Base-by-base conservation (phyloP, 805 yeast genomes). In the Danielia oregonensis region DNA sequence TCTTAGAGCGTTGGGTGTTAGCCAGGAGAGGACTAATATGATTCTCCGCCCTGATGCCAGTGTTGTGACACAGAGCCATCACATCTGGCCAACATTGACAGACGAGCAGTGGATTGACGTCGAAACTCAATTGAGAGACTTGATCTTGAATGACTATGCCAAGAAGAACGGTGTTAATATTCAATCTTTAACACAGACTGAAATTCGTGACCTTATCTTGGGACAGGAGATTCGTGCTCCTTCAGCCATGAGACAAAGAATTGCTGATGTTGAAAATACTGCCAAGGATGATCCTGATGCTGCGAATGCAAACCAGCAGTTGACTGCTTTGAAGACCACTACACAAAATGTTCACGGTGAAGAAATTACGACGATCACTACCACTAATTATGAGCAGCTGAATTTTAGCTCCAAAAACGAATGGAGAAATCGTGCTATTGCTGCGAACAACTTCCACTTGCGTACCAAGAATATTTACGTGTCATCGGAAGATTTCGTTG, bases 191-290 rank as follows among this genome's bases (percentile, higher is more conserved):
- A 93, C 98, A 0, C 96, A 89, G 59, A 78, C 87, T 13, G 98
- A 93, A 61, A 86, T 93, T 18, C 76, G 97, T 37, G 98, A 93
- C 60, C 72, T 93, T 51, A 91, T 93, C 35, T 70, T 93, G 33
- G 99, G 98, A 13, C 97, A 91, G 64, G 94, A 86, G 49, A 82
- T 93, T 37, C 77, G 78, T 48, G 95, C 95, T 0, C 96, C 97
- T 9, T 86, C 96, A 0, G 82, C 77, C 15, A 77, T 82, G 49
- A 73, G 96, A 49, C 96, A 89, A 59, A 85, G 82, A 49, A 76
- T 87, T 56, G 81, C 89, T 0, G 89, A 83, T 38, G 69, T 86
- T 32, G 88, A 81, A 34, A 39, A 35, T 16, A 54, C 64, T 0
- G 57, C 57, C 25, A 72, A 68, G 22, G 63, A 63, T 30, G 70